Evolutionary conservation across 1,139 yeast genomes (phyloP).

Genomic region (Saccharomyces uvarum): DNA sequence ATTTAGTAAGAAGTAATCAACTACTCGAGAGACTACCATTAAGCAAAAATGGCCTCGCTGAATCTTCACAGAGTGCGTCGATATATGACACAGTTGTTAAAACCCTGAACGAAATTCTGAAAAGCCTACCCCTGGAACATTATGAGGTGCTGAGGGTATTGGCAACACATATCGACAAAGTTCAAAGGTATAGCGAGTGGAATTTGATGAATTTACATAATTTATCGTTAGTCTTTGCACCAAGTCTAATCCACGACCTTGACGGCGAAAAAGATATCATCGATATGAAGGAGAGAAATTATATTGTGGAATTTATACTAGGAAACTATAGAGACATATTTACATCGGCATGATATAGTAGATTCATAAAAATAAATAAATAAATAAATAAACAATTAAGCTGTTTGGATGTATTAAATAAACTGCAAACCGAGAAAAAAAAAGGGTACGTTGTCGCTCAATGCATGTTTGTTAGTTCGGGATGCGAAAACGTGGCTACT

Average conservation of each 20-base stretch:
- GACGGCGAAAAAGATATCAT: slow-evolving; percentile 75
- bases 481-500: slow-evolving; percentile 63
- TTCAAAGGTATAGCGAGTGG: slow-evolving; percentile 41
- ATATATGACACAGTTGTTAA: slow-evolving; percentile 4
- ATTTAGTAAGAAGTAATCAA: slow-evolving; percentile 36
- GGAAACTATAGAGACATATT: slow-evolving; percentile 34
- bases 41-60: not conserved
- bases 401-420: not conserved
- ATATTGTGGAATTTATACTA: slow-evolving; percentile 68
- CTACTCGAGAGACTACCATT: slow-evolving; percentile 12
- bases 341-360: not conserved
- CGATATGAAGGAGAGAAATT: slow-evolving; percentile 80
- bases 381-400: not conserved
- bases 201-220: slow-evolving; percentile 80
- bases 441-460: slow-evolving; percentile 9
- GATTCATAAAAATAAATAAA: not conserved
- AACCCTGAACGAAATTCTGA: slow-evolving; percentile 34
- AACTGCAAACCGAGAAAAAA: not conserved
- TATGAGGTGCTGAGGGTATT: slow-evolving; percentile 47
- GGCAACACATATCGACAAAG: slow-evolving; percentile 56
- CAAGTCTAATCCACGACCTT: slow-evolving; percentile 75
- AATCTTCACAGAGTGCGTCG: slow-evolving; percentile 1
- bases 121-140: slow-evolving; percentile 60
- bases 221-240: slow-evolving; percentile 89
- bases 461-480: slow-evolving; percentile 58